phyloP scores from a whole-genome alignment of 2,329 filamentous ascomycete genomes.

The Paecilomyces sp. region DNA sequence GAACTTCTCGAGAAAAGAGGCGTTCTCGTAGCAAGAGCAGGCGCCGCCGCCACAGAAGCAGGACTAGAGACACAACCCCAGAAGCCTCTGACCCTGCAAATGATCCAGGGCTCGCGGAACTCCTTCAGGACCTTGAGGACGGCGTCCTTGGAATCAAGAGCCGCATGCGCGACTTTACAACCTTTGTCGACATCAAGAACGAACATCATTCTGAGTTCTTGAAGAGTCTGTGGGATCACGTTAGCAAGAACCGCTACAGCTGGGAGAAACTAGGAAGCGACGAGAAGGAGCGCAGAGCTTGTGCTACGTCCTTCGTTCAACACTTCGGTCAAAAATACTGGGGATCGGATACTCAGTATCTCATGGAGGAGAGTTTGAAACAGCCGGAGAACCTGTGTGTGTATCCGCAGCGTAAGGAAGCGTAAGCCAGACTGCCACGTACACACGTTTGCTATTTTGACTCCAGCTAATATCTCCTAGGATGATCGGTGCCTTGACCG shows the following conservation, averaged over 20 bases:
- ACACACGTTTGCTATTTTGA: not conserved
- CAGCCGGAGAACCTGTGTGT: constrained; percentile 7
- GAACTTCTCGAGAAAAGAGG: not conserved
- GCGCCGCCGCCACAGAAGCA: not conserved
- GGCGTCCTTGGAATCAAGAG: constrained; percentile 4
- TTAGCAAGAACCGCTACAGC: not conserved
- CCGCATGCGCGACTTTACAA: constrained; percentile 9
- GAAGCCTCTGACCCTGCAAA: not conserved
- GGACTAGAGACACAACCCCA: not conserved
- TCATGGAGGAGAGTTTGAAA: constrained; percentile 11
- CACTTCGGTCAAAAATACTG: constrained; percentile 13
- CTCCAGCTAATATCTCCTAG: constrained; percentile 2
- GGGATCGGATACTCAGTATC: constrained; percentile 13
- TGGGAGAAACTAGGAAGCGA: constrained; percentile 9
- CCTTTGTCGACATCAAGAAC: constrained; percentile 15
- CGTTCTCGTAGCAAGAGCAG: not conserved
- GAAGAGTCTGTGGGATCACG: constrained; percentile 7
- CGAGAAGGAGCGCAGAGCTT: constrained; percentile 2
- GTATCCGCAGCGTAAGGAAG: constrained; percentile 11
- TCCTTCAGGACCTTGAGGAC: constrained; percentile 8
- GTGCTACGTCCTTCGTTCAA: constrained; percentile 12
- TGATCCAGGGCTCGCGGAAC: constrained; percentile 3
- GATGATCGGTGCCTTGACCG: constrained; percentile 7
- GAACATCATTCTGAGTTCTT: constrained; percentile 10
- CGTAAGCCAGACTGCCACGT: constrained; percentile 8